Base-by-base conservation (phyloP, 495 filamentous ascomycete genomes). In the Bombardia bombarda region DNA sequence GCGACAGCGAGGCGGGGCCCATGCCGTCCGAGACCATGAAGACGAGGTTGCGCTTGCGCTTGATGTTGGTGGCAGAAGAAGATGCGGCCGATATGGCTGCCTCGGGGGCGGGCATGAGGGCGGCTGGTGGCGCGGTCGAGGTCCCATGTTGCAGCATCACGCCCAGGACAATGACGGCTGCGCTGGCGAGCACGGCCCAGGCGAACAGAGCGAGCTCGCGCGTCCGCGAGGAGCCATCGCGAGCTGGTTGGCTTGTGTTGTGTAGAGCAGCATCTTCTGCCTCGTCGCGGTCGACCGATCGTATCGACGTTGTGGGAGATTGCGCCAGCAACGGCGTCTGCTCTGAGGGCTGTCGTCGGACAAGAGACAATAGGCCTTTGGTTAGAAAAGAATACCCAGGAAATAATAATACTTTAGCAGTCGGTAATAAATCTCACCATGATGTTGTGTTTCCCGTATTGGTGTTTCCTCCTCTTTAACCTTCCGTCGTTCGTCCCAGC, bases 21-120 rank as follows among this genome's bases (percentile, higher is more conserved):
- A 98, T 97, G 42, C 90, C 92, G 57, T 98, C 92, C 0, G 86
- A 93, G 7, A 98, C 93, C 93, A 98, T 97, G 70, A 98, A 97
- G 46, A 98, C 83, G 30, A 97, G 63, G 56, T 96, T 98, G 19
- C 84, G 74, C 65, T 97, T 98, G 12, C 85, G 84, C 59, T 38
- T 69, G 62, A 7, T 3, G 33, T 18, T 9, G 34, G 37, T 6
- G 19, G 58, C 55, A 66, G 51, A 90, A 82, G 32, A 90, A 57
- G 55, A 93, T 95, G 19, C 80, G 74, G 60, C 83, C 72, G 42
- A n/a, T n/a, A n/a, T 22, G 34, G 42, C 12, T n/a, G 39, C 35
- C 23, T 47, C 36, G 43, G 43, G 35, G 38, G 32, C 16, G 38
- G 48, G 24, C 33, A 43, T 42, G 8, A 34, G 14, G 9, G 38